Conservation (phyloP, 306 rosid species). For the Quercus aquifolioides region DNA sequence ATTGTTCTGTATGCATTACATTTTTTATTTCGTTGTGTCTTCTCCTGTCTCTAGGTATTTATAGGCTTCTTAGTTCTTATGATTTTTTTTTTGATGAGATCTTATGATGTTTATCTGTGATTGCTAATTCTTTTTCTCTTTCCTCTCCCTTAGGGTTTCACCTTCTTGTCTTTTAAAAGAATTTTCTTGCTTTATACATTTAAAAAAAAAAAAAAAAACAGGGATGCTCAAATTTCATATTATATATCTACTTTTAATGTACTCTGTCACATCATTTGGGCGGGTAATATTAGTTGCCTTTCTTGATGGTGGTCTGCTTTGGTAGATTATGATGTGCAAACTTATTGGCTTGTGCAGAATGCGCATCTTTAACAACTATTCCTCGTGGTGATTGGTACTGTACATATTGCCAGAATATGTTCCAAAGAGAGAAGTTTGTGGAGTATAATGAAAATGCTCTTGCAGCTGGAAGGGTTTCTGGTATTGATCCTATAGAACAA, state of each 20-base stretch:
- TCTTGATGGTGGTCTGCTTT: conserved; percentile 9
- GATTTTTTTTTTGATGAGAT: not conserved
- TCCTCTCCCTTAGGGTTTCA: too few relatives aligned
- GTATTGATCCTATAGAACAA: conserved; percentile 89
- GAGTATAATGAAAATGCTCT: conserved; percentile 71
- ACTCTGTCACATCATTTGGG: not conserved
- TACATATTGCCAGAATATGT: conserved; percentile 79
- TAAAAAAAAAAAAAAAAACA: too few relatives aligned
- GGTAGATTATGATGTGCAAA: conserved; percentile 18
- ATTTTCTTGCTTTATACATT: not conserved
- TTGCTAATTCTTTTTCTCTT: not conserved
- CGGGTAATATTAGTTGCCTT: conserved; percentile 9
- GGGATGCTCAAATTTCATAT: not conserved
- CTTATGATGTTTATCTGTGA: not conserved
- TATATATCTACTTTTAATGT: conserved; percentile 4
- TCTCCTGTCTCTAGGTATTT: not conserved
- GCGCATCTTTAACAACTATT: conserved; percentile 70
- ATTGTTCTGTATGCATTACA: not conserved
- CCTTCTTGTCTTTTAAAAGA: not conserved
- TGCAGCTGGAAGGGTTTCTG: conserved; percentile 88
- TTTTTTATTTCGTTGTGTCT: not conserved
- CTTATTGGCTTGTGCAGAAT: conserved; percentile 60
- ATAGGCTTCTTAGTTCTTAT: not conserved
- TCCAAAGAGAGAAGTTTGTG: conserved; percentile 62
- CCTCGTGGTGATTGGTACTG: conserved; percentile 92